Evolutionary conservation across 139 green algal species (phyloP).

Genomic region (Cymbomonas tetramitiformis): DNA sequence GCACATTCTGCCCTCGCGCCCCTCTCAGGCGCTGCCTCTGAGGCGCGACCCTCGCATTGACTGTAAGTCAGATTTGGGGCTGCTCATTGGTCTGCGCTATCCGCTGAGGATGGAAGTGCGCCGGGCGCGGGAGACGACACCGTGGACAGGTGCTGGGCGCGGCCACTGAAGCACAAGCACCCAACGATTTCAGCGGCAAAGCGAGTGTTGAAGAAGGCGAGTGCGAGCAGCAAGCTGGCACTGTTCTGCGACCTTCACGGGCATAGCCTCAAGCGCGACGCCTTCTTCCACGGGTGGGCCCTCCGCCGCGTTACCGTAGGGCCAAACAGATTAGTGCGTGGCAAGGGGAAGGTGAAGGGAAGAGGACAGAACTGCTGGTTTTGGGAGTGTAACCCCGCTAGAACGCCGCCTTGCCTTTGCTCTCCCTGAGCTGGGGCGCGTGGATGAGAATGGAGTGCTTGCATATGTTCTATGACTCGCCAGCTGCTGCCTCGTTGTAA

Average conservation of each 20-base stretch:
- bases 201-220: constrained; percentile 31
- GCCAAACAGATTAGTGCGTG: neutral
- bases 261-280: constrained; percentile 45
- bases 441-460: no score
- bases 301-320: constrained; percentile 12
- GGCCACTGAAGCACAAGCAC: constrained; percentile 38
- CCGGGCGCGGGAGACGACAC: no score
- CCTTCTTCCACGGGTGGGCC: constrained; percentile 62
- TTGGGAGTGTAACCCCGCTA: constrained; percentile 13
- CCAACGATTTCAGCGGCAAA: constrained; percentile 47
- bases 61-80: no score
- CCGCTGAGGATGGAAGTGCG: no score
- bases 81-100: no score
- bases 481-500: constrained; percentile 40
- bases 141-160: constrained; percentile 42
- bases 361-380: neutral
- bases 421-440: constrained; percentile 35
- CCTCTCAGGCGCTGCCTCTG: no score
- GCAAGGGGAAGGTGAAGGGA: neutral
- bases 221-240: constrained; percentile 42
- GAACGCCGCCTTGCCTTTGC: constrained; percentile 41
- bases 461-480: constrained; percentile 45
- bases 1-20: no score
- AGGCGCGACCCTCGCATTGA: no score
- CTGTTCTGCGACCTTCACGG: constrained; percentile 61